Conservation (phyloP, 192 early-diverging fungal species). For the Coemansia sp. region DNA sequence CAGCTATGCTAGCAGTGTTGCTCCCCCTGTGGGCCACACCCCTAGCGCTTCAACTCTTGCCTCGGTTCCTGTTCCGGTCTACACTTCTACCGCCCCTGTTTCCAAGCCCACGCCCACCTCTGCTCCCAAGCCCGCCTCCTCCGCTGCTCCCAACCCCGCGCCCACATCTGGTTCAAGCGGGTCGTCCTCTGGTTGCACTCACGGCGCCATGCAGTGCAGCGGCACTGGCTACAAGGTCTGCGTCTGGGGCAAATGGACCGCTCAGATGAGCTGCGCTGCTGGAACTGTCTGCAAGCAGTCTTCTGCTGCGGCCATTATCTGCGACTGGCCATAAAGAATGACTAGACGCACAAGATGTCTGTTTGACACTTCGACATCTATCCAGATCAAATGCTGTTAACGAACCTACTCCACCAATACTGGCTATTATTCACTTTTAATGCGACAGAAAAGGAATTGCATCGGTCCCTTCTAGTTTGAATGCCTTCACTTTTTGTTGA, state of each 20-base stretch:
- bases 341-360: background rate
- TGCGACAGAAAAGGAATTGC: no score
- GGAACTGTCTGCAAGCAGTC: slow-evolving; percentile 27
- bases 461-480: no score
- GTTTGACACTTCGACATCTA: no score
- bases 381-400: no score
- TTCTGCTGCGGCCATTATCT: slow-evolving; percentile 11
- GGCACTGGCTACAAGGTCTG: slow-evolving; percentile 31
- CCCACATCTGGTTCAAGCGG: background rate
- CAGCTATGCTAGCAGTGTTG: background rate
- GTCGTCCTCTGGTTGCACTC: slow-evolving; percentile 13
- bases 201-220: slow-evolving; percentile 31
- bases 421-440: no score
- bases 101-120: no score
- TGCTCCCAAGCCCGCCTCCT: slow-evolving; percentile 3
- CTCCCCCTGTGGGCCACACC: slow-evolving; percentile 1
- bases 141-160: slow-evolving; percentile 7
- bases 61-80: slow-evolving; percentile 9
- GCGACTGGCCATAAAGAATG: slow-evolving; percentile 23
- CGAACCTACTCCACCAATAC: no score
- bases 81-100: slow-evolving; percentile 13
- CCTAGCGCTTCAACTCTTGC: slow-evolving; percentile 3
- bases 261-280: slow-evolving; percentile 14
- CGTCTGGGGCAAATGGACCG: slow-evolving; percentile 36
- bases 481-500: no score